A percentile compares a stretch with the other conserved stretches of the same genome.
Evolutionary conservation across 2,329 filamentous ascomycete genomes (phyloP).

Genomic region (Chaetothyriales sp.): DNA sequence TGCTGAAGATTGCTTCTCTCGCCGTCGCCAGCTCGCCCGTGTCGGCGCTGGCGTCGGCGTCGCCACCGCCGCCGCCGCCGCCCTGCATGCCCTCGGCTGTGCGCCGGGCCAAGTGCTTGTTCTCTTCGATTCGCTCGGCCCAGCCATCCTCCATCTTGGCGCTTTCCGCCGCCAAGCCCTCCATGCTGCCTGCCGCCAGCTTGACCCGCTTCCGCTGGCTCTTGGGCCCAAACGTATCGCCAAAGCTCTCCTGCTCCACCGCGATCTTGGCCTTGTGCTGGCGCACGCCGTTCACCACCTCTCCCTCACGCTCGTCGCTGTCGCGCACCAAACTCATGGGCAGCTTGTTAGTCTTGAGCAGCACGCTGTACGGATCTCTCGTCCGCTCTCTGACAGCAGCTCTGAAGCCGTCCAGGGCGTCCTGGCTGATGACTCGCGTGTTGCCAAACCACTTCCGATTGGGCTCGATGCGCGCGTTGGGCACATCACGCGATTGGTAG

Average conservation of each 20-base stretch:
- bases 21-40: slow-evolving; percentile 45
- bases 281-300: slow-evolving; percentile 65
- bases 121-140: slow-evolving; percentile 65
- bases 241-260: slow-evolving; percentile 73
- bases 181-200: slow-evolving; percentile 66
- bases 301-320: slow-evolving; percentile 49
- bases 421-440: slow-evolving; percentile 78
- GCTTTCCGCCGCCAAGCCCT: slow-evolving; percentile 67
- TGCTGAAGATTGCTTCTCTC: slow-evolving; percentile 79
- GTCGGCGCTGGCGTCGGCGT: slow-evolving; percentile 22
- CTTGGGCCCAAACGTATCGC: slow-evolving; percentile 84
- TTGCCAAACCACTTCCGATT: slow-evolving; percentile 98
- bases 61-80: slow-evolving; percentile 18
- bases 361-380: slow-evolving; percentile 78
- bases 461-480: slow-evolving; percentile 78
- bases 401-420: slow-evolving; percentile 73
- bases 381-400: slow-evolving; percentile 84
- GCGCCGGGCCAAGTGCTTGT: slow-evolving; percentile 58
- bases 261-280: slow-evolving; percentile 90
- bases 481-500: slow-evolving; percentile 70
- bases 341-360: slow-evolving; percentile 94
- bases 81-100: slow-evolving; percentile 38
- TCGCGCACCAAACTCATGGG: slow-evolving; percentile 90
- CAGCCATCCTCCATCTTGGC: slow-evolving; percentile 71
- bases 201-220: slow-evolving; percentile 86